A percentile compares a stretch with the other conserved stretches of the same genome.
phyloP scores from a whole-genome alignment of 2,329 filamentous ascomycete genomes.

The Hypoxylon sp. region DNA sequence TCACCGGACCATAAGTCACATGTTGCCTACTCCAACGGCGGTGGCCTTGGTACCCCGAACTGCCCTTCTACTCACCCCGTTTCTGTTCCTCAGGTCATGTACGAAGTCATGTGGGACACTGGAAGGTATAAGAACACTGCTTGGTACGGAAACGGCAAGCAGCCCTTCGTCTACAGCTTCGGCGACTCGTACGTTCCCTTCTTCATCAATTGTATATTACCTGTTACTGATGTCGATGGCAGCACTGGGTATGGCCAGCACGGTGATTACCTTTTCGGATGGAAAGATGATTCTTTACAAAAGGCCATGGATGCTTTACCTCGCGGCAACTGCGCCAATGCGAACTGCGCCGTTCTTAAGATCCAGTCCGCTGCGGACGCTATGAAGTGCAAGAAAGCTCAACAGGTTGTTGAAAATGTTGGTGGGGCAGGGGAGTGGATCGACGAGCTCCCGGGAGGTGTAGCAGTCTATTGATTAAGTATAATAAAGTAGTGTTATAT shows the following conservation, averaged over 20 bases:
- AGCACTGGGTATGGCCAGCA: constrained; percentile 56
- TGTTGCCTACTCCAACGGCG: constrained; percentile 44
- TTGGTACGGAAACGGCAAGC: constrained; percentile 42
- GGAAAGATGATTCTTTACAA: constrained; percentile 59
- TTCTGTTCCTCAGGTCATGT: constrained; percentile 45
- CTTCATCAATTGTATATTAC: not conserved
- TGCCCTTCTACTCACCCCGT: constrained; percentile 47
- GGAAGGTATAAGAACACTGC: constrained; percentile 38
- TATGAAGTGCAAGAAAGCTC: constrained; percentile 42
- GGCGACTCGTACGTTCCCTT: constrained; percentile 49
- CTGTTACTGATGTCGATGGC: constrained; percentile 18
- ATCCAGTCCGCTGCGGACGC: constrained; percentile 38
- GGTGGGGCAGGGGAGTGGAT: constrained; percentile 35
- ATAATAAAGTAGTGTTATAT: too few species aligned
- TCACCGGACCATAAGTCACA: constrained; percentile 46
- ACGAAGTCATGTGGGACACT: constrained; percentile 48
- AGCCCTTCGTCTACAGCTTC: constrained; percentile 58
- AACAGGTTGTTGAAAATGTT: constrained; percentile 39
- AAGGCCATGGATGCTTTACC: constrained; percentile 53
- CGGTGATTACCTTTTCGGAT: constrained; percentile 60
- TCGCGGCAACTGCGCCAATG: constrained; percentile 33
- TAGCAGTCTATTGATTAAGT: constrained; percentile 24
- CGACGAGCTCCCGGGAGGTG: constrained; percentile 32
- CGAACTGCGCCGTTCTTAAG: constrained; percentile 41
- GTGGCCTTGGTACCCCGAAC: constrained; percentile 39